Base-by-base conservation (phyloP, 345 rosid genomes). In the Citrus sinensis region DNA sequence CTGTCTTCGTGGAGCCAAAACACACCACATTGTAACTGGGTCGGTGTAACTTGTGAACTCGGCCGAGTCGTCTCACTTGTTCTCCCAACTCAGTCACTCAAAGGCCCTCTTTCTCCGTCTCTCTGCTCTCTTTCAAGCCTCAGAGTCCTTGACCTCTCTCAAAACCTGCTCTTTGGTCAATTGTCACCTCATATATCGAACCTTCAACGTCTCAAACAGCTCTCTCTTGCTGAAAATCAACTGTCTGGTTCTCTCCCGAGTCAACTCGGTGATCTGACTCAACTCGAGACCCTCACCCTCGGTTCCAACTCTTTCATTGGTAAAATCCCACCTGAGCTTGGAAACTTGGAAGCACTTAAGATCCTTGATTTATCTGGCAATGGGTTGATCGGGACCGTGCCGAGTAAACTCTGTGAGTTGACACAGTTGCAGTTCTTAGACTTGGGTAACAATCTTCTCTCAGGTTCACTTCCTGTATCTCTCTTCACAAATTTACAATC, bases 361-460 rank as follows among this genome's bases (percentile, higher is more conserved):
- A 88, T 86, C 1, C 89, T 95, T 0, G 97, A 87, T 80, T 87
- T 95, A 78, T 95, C 96, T 7, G 60, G 82, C 54, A 95, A 91
- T 42, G 83, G 79, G 1, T 85, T 95, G 46, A 71, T 83, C 1
- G 98, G 97, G n/a, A 3, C 6, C 58, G 42, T 93, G 0, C 94
- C 96, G 78, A 71, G 67, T 79, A 80, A 76, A 73, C 87, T 92
- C 66, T 83, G 89, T 2, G 80, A 86, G 78, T 76, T 91, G 58
- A 54, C 20, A 4, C 58, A 5, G 22, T 54, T 54, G 22, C 58
- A 16, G 58, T 17, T 54, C 58, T 54, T 54, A 5, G 58, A 54
- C 58, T 19, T 54, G 22, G 58, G 58, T 17, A 54, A 54, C 58
- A 54, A 54, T 54, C 58, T 54, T 25, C 82, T 93, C 56, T 90